Conservation (phyloP, 345 rosid species). For the Lepidium africanum region DNA sequence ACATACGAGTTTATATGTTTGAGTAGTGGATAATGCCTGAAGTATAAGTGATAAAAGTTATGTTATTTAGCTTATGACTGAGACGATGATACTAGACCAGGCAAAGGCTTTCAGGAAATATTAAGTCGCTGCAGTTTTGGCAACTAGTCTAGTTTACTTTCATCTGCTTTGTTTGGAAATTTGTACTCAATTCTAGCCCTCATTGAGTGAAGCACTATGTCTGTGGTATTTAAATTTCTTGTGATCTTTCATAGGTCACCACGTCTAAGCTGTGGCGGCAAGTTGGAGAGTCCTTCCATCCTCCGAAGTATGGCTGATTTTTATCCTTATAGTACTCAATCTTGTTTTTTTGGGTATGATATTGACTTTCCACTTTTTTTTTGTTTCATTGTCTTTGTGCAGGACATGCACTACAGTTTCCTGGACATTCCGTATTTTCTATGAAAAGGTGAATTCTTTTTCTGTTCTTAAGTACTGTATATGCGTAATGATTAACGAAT, state of each 20-base stretch:
- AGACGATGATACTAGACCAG: not conserved
- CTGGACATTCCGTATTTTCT: constrained; percentile 95
- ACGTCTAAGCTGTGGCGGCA: constrained; percentile 85
- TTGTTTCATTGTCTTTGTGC: constrained; percentile 6
- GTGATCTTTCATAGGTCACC: constrained; percentile 54
- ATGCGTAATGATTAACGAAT: not conserved
- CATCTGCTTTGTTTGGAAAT: not conserved
- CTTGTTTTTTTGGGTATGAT: not conserved
- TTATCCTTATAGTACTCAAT: not conserved
- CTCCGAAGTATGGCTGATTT: constrained; percentile 75
- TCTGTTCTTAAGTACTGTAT: not conserved
- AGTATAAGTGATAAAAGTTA: not conserved
- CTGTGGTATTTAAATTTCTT: not conserved
- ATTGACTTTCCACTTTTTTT: not conserved
- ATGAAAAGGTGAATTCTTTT: constrained; percentile 61
- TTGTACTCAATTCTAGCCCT: not conserved
- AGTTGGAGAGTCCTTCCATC: constrained; percentile 96
- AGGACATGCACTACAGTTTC: constrained; percentile 98
- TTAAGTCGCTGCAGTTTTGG: constrained; percentile 3
- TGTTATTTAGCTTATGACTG: not conserved
- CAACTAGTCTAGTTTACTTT: not conserved
- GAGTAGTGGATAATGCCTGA: not conserved
- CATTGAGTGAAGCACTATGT: not conserved
- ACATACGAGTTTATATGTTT: not conserved
- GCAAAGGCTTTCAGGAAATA: not conserved